These are phyloP conservation scores for Mortierella sp. DNA, from an alignment of 371 early-diverging fungal species.

Conservation along the genomic window DNA sequence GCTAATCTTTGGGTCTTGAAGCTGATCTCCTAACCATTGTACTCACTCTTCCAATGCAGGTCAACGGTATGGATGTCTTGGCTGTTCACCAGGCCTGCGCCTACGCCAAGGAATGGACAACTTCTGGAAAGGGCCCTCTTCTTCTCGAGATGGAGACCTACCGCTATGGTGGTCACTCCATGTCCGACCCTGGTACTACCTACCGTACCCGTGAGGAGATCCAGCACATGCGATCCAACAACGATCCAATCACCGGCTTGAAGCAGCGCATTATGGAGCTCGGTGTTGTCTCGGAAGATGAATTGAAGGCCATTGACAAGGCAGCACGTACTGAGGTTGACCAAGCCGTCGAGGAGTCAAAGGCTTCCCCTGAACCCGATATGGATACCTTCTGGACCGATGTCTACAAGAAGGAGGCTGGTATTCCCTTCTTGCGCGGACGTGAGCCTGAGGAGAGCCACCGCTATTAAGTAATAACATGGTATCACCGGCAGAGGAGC, in stretches of 20 bases:
- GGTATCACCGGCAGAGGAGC: neutral
- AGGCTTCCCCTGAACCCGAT: slow-evolving; percentile 86
- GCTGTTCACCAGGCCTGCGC: slow-evolving; percentile 90
- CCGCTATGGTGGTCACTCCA: slow-evolving; percentile 99
- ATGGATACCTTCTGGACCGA: slow-evolving; percentile 80
- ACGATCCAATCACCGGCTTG: slow-evolving; percentile 93
- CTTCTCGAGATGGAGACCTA: slow-evolving; percentile 98
- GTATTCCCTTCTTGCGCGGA: slow-evolving; percentile 81
- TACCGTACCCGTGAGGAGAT: slow-evolving; percentile 98
- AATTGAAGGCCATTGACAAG: slow-evolving; percentile 94
- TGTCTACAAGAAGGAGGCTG: slow-evolving; percentile 84
- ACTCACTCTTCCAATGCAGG: slow-evolving; percentile 44
- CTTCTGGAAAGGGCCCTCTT: slow-evolving; percentile 91
- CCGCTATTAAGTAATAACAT: slow-evolving; percentile 54
- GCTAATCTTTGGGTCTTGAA: neutral
- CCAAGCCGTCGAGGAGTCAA: slow-evolving; percentile 85
- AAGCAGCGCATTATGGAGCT: slow-evolving; percentile 82
- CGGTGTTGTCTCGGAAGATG: slow-evolving; percentile 83
- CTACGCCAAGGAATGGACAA: slow-evolving; percentile 89
- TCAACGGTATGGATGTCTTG: slow-evolving; percentile 96
- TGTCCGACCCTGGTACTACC: slow-evolving; percentile 99
- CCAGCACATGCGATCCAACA: slow-evolving; percentile 94
- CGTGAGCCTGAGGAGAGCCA: slow-evolving; percentile 80
- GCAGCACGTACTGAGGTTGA: slow-evolving; percentile 87
- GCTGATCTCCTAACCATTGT: no score